Base-by-base conservation (phyloP, 352 stramenopile genomes). In the Pythium graminicola region DNA sequence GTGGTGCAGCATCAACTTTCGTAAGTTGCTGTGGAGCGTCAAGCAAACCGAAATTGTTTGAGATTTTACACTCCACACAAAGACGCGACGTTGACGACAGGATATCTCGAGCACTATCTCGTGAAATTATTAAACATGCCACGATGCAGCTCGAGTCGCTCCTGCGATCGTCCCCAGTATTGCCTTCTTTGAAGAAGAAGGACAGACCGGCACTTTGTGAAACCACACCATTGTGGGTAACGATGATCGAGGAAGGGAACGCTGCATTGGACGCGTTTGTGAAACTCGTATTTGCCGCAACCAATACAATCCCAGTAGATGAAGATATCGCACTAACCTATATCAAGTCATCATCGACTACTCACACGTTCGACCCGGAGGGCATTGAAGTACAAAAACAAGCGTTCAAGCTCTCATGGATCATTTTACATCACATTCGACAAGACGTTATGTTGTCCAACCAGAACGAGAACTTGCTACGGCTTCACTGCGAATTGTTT, bases 211-310 rank as follows among this genome's bases (percentile, higher is more conserved):
- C n/a, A n/a, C n/a, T n/a, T n/a, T 5, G 13, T 13, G 38, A 44
- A 22, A 27, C 10, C 10, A 27, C 31, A 2, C 16, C 28, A 11
- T 11, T 14, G 17, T 46, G 23, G 28, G 13, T 17, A 36, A 22
- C 20, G 9, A 2, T 20, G 14, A 19, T 24, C 9, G 43, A 50
- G 2, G 3, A 40, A 16, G 19, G 32, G 20, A 26, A 4, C 6
- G 22, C n/a, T 6, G 40, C 46, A 0, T 23, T 61, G 20, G 54
- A 61, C 11, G 38, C 27, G 14, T 50, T 50, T 19, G 39, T 50
- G 29, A 61, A 50, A 31, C 45, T 54, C 6, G 29, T 61, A 2
- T 60, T 60, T n/a, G 32, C 49, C 10, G 36, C 31, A 1, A 53
- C 52, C 2, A 36, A 46, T 17, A 2, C 24, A 3, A 26, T 7